Percentiles rank a stretch among this genome's conserved stretches.
These are phyloP conservation scores for Moelleriella libera DNA, from an alignment of 2,329 filamentous ascomycete species.

Conservation along the genomic window DNA sequence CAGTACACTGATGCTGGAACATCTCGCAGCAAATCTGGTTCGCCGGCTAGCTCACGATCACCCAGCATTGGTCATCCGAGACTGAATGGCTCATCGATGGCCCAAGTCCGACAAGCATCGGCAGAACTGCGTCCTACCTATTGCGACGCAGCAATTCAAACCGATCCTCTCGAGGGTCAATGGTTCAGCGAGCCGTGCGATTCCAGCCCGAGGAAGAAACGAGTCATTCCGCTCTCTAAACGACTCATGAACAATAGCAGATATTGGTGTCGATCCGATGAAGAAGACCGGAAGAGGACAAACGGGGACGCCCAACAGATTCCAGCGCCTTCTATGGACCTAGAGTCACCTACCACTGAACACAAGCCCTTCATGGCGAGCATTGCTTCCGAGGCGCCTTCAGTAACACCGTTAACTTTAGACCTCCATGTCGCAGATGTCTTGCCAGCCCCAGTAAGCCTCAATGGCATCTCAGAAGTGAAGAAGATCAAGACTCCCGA, in stretches of 20 bases:
- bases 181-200: conserved; percentile 31
- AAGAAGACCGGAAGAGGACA: conserved; percentile 19
- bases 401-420: conserved; percentile 9
- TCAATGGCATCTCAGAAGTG: not conserved
- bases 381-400: conserved; percentile 10
- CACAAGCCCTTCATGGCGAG: conserved; percentile 10
- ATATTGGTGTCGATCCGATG: conserved; percentile 22
- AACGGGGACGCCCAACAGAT: conserved; percentile 9
- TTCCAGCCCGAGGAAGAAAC: conserved; percentile 26
- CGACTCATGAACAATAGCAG: conserved; percentile 35
- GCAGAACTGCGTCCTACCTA: conserved; percentile 27
- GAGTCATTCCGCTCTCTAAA: conserved; percentile 38
- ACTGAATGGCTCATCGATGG: conserved; percentile 13
- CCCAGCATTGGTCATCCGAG: conserved; percentile 15
- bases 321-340: conserved; percentile 22
- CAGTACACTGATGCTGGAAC: conserved; percentile 39
- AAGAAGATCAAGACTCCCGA: conserved; percentile 30
- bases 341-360: conserved; percentile 21
- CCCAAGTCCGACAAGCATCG: conserved; percentile 23
- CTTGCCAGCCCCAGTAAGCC: conserved; percentile 9
- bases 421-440: conserved; percentile 18
- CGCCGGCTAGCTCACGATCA: conserved; percentile 29
- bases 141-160: conserved; percentile 37
- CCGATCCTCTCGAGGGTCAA: conserved; percentile 36
- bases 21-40: conserved; percentile 37